Evolutionary conservation across 1,284 basidiomycete species (phyloP).

Genomic region (Sanguinoderma infundibulare): DNA sequence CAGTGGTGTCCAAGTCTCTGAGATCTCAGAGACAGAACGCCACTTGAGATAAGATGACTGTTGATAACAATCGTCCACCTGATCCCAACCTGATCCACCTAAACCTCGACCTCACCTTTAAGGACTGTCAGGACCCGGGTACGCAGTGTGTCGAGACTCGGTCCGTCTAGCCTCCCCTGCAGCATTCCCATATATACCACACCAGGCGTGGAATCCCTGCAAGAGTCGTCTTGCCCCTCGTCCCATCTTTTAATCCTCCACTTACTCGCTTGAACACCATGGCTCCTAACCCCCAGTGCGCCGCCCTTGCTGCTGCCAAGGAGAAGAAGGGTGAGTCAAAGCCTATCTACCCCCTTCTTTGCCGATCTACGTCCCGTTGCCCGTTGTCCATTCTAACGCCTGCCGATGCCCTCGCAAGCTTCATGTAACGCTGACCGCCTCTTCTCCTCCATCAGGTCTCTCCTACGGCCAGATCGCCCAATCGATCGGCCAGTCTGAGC

Average conservation of each 20-base stretch:
- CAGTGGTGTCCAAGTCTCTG: too few species aligned
- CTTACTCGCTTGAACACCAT: slow-evolving; percentile 27
- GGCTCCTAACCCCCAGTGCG: slow-evolving; percentile 55
- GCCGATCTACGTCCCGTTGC: not conserved
- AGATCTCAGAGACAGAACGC: too few species aligned
- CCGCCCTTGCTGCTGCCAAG: slow-evolving; percentile 60
- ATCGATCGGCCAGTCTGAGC: slow-evolving; percentile 43
- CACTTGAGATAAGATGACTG: slow-evolving; percentile 20
- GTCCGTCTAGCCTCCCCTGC: slow-evolving; percentile 10
- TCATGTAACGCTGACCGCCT: not conserved
- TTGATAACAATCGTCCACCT: slow-evolving; percentile 25
- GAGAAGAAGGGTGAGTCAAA: slow-evolving; percentile 46
- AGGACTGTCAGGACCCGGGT: not conserved
- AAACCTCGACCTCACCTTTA: too few species aligned
- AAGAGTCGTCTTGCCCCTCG: slow-evolving; percentile 7
- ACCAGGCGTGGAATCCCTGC: not conserved
- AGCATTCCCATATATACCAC: slow-evolving; percentile 5
- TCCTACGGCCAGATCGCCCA: slow-evolving; percentile 52
- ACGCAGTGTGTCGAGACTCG: not conserved
- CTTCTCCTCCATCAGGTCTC: slow-evolving; percentile 44
- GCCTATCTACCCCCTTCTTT: not conserved
- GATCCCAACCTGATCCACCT: too few species aligned
- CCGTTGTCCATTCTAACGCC: not conserved
- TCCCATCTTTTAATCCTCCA: slow-evolving; percentile 2
- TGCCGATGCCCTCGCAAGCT: slow-evolving; percentile 2